A percentile compares a stretch with the other conserved stretches of the same genome.
Evolutionary conservation across 2,329 filamentous ascomycete genomes (phyloP).

Genomic region (Fonsecaea monophora): DNA sequence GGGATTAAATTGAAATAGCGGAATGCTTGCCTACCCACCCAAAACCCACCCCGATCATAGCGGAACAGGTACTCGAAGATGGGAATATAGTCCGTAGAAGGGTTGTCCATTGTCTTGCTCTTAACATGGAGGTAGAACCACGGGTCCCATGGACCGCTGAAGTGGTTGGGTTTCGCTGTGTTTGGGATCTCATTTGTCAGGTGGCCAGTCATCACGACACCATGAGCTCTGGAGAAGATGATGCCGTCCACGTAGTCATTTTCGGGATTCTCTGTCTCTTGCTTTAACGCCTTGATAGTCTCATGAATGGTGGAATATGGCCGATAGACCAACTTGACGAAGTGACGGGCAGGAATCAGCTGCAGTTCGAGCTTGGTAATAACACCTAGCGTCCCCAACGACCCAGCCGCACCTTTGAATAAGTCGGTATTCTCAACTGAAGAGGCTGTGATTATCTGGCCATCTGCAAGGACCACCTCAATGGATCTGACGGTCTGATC

Average conservation of each 20-base stretch:
- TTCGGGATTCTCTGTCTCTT: conserved; percentile 49
- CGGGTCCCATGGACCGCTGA: conserved; percentile 65
- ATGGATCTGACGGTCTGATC: conserved; percentile 67
- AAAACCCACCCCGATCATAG: conserved; percentile 66
- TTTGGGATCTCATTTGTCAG: conserved; percentile 57
- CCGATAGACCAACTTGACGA: conserved; percentile 68
- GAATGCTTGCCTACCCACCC: conserved; percentile 63
- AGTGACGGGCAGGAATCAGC: conserved; percentile 60
- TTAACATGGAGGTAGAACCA: neutral
- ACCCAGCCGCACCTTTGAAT: conserved; percentile 65
- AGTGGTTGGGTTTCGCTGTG: conserved; percentile 49
- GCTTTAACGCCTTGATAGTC: conserved; percentile 57
- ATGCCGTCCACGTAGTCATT: conserved; percentile 76
- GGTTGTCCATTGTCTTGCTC: too few species aligned
- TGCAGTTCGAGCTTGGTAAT: conserved; percentile 67
- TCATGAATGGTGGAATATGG: conserved; percentile 59
- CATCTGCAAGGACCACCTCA: conserved; percentile 68
- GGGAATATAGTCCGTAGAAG: too few species aligned
- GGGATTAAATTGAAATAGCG: conserved; percentile 60
- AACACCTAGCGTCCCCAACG: conserved; percentile 67
- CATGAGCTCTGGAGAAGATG: conserved; percentile 62
- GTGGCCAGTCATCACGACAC: conserved; percentile 67
- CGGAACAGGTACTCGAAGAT: conserved; percentile 63
- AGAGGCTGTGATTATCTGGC: conserved; percentile 60
- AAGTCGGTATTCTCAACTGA: conserved; percentile 59